Evolutionary conservation across 805 yeast species (phyloP).

Genomic region (Debaryomyces hansenii): DNA sequence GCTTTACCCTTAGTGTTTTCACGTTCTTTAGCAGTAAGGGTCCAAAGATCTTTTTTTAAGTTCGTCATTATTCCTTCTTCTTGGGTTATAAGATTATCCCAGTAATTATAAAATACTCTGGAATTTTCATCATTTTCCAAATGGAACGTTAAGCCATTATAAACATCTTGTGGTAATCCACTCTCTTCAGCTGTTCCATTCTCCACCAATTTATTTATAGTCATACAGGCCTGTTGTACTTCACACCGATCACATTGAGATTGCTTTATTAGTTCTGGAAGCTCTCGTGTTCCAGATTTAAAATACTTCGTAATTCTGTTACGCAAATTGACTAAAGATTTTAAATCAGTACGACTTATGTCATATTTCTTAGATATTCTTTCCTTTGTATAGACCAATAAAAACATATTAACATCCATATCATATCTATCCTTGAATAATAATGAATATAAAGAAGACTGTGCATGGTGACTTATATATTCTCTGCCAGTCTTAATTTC

Average conservation of each 20-base stretch:
- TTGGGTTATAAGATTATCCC: constrained; percentile 71
- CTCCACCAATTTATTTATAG: constrained; percentile 58
- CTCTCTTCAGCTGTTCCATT: constrained; percentile 54
- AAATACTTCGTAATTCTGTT: constrained; percentile 65
- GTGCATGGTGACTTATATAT: constrained; percentile 75
- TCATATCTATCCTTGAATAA: constrained; percentile 79
- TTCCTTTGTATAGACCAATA: constrained; percentile 72
- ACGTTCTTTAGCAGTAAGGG: constrained; percentile 54
- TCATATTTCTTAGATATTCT: constrained; percentile 56
- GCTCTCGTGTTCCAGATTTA: constrained; percentile 46
- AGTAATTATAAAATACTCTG: constrained; percentile 59
- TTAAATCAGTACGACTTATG: constrained; percentile 54
- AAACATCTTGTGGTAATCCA: constrained; percentile 52
- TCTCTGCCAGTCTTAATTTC: constrained; percentile 87
- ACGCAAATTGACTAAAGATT: constrained; percentile 68
- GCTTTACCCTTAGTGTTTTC: constrained; percentile 63
- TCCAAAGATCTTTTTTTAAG: constrained; percentile 68
- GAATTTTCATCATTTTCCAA: constrained; percentile 41
- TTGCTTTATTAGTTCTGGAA: constrained; percentile 56
- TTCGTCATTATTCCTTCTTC: constrained; percentile 65
- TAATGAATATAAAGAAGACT: constrained; percentile 77
- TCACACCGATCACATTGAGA: constrained; percentile 65
- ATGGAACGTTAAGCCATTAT: constrained; percentile 51
- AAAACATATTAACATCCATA: constrained; percentile 59
- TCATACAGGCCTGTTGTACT: constrained; percentile 60